Conservation (phyloP, 106 monocot genomes). For the Platanthera guangdongensis region DNA sequence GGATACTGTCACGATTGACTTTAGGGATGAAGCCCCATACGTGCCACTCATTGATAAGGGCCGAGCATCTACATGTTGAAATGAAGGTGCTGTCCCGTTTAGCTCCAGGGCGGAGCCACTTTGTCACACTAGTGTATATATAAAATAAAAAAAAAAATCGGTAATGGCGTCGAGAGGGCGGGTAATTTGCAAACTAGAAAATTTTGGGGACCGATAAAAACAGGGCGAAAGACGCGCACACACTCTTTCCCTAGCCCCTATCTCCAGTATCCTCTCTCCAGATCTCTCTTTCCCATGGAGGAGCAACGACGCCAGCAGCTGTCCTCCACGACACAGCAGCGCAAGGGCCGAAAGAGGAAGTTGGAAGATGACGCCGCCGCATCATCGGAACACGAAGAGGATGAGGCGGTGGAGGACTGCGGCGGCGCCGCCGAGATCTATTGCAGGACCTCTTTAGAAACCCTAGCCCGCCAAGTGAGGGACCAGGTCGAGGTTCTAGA, state of each 20-base stretch:
- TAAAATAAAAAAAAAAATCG: neutral
- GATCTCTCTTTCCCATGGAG: constrained; percentile 19
- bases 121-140: too few relatives aligned
- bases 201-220: neutral
- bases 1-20: too few relatives aligned
- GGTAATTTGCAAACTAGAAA: constrained; percentile 2
- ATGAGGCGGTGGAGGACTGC: constrained; percentile 7
- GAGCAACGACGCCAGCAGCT: constrained; percentile 29
- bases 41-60: too few relatives aligned
- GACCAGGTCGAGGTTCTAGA: constrained; percentile 67
- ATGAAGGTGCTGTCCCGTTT: too few relatives aligned
- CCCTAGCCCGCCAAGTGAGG: constrained; percentile 44
- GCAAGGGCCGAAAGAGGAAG: constrained; percentile 83
- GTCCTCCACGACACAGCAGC: constrained; percentile 12
- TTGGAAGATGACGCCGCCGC: constrained; percentile 29
- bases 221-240: neutral
- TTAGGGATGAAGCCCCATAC: too few relatives aligned
- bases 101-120: too few relatives aligned
- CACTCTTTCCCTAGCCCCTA: neutral
- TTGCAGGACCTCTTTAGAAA: constrained; percentile 26
- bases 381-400: constrained; percentile 12
- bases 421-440: constrained; percentile 23
- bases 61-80: too few relatives aligned
- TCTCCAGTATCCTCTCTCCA: neutral
- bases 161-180: neutral